A percentile compares a stretch with the other conserved stretches of the same genome.
Evolutionary conservation across 768 basidiomycete species (phyloP).

Genomic region (Nidularia sp.): DNA sequence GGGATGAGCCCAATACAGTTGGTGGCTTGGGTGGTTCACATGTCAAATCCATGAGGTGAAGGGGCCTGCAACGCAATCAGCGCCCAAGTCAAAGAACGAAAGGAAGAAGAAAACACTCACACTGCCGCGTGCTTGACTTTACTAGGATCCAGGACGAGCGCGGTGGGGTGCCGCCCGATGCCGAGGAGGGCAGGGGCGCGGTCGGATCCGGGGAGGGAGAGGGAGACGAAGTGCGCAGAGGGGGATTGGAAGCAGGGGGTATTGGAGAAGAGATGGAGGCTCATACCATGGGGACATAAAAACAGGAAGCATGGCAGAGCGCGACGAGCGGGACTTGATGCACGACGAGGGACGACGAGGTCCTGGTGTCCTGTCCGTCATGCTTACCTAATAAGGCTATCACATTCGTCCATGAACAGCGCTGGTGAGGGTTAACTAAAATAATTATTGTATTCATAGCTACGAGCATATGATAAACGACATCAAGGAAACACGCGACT

Average conservation of each 20-base stretch:
- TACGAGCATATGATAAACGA: no score
- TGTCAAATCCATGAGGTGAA: slow-evolving; percentile 77
- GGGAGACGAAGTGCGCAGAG: slow-evolving; percentile 61
- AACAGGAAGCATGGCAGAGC: no score
- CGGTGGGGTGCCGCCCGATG: slow-evolving; percentile 62
- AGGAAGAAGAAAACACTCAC: slow-evolving; percentile 35
- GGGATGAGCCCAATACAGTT: slow-evolving; percentile 69
- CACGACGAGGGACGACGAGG: no score
- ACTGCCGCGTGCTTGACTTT: slow-evolving; percentile 50
- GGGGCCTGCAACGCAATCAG: neutral
- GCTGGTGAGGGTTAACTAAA: no score
- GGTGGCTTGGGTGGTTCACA: slow-evolving; percentile 36
- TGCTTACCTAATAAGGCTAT: no score
- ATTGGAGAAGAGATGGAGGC: slow-evolving; percentile 66
- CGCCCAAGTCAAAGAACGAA: neutral
- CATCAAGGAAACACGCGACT: no score
- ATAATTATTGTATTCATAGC: no score
- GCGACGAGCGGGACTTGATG: no score
- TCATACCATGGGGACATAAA: slow-evolving; percentile 12
- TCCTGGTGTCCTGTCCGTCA: no score
- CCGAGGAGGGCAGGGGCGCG: slow-evolving; percentile 59
- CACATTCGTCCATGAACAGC: no score
- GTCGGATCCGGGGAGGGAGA: slow-evolving; percentile 62
- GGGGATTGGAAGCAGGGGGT: slow-evolving; percentile 51
- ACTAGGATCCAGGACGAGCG: slow-evolving; percentile 46